A percentile compares a stretch with the other conserved stretches of the same genome.
Conservation (phyloP, 805 yeast genomes). For the Starmera dryadoides region DNA sequence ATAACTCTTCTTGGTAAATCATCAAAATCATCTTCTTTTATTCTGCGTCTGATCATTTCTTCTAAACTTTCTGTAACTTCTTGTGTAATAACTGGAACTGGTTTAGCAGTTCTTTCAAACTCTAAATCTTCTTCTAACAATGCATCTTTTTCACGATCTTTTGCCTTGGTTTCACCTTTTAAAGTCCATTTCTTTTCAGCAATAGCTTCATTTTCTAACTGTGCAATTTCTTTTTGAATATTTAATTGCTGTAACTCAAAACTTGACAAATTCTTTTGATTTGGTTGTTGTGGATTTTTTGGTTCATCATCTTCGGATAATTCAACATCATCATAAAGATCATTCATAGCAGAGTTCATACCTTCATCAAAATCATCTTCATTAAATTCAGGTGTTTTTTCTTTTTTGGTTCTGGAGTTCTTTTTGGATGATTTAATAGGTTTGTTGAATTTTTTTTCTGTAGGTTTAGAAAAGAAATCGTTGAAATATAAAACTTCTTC, state of each 20-base stretch:
- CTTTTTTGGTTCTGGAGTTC: constrained; percentile 7
- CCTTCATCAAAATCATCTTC: constrained; percentile 57
- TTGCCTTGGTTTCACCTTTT: constrained; percentile 85
- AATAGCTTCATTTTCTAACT: constrained; percentile 78
- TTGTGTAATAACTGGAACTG: constrained; percentile 90
- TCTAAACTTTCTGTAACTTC: constrained; percentile 84
- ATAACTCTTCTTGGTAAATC: constrained; percentile 73
- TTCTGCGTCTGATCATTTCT: constrained; percentile 80
- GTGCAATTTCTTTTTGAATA: constrained; percentile 68
- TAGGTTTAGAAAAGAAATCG: constrained; percentile 50
- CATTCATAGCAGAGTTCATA: constrained; percentile 50
- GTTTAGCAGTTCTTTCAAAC: constrained; percentile 89
- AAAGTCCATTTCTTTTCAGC: constrained; percentile 92
- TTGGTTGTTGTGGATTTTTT: constrained; percentile 14
- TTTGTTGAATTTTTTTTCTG: constrained; percentile 3
- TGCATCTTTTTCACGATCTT: constrained; percentile 79
- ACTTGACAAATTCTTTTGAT: constrained; percentile 46
- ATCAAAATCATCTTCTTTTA: constrained; percentile 69
- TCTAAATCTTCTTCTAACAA: constrained; percentile 75
- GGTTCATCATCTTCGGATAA: constrained; percentile 18
- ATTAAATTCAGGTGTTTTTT: constrained; percentile 33
- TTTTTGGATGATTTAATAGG: constrained; percentile 2
- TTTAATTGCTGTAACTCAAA: constrained; percentile 78
- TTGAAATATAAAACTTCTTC: constrained; percentile 52
- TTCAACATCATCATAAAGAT: constrained; percentile 43